These are phyloP conservation scores for Styphnolobium japonicum DNA, from an alignment of 306 rosid species.

Conservation along the genomic window DNA sequence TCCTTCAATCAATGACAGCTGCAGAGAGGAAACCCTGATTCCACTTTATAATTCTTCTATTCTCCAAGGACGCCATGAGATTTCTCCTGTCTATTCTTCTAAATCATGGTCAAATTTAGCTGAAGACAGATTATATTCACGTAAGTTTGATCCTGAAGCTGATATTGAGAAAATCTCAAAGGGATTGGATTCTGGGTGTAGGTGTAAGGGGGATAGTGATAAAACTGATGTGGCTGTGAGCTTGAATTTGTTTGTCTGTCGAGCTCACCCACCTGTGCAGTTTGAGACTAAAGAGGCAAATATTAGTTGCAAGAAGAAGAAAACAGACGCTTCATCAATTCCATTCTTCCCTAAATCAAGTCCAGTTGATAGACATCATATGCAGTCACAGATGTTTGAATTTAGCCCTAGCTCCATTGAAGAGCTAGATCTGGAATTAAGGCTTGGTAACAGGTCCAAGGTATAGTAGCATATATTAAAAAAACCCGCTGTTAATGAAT, in stretches of 20 bases:
- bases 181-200: constrained; percentile 33
- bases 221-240: constrained; percentile 28
- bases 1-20: constrained; percentile 21
- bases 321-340: constrained; percentile 40
- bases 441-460: constrained; percentile 42
- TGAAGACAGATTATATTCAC: constrained; percentile 31
- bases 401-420: constrained; percentile 32
- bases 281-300: constrained; percentile 27
- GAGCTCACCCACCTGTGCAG: constrained; percentile 1
- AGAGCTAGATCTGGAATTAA: constrained; percentile 50
- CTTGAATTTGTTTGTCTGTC: constrained; percentile 34
- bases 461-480: constrained; percentile 31
- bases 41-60: constrained; percentile 34
- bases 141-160: constrained; percentile 8
- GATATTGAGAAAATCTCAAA: constrained; percentile 40
- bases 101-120: constrained; percentile 43
- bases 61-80: constrained; percentile 2
- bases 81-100: constrained; percentile 23
- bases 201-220: not conserved
- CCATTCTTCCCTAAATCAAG: constrained; percentile 42
- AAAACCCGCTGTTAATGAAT: constrained; percentile 24
- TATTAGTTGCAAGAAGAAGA: constrained; percentile 62
- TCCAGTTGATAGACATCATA: constrained; percentile 14
- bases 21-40: constrained; percentile 22
- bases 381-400: constrained; percentile 21